These are phyloP conservation scores for Candida bentonensis DNA, from an alignment of 805 yeast species.

Conservation along the genomic window DNA sequence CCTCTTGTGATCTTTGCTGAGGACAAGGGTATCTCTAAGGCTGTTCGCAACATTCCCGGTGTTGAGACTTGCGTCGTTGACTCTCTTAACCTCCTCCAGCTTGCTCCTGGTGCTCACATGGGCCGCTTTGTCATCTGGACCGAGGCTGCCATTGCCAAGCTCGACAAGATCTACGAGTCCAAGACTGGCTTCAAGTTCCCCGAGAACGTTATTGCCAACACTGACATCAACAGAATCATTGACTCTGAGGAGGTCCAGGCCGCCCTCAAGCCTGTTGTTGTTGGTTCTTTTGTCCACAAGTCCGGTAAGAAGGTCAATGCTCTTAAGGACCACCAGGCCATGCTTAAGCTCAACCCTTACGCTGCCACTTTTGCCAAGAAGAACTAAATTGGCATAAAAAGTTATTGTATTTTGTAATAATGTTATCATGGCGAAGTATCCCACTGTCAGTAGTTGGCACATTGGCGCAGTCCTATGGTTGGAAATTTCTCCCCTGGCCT, in stretches of 20 bases:
- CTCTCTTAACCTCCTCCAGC: conserved; percentile 88
- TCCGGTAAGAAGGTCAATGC: conserved; percentile 98
- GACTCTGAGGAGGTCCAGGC: conserved; percentile 99
- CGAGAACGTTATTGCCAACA: conserved; percentile 82
- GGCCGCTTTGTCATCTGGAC: conserved; percentile 99
- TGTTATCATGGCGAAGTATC: too few relatives aligned
- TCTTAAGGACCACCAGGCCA: conserved; percentile 96
- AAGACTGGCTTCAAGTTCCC: conserved; percentile 90
- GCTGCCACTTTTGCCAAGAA: conserved; percentile 93
- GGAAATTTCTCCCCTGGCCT: too few relatives aligned
- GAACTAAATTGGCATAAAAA: too few relatives aligned
- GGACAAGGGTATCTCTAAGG: conserved; percentile 96
- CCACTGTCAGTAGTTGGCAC: too few relatives aligned
- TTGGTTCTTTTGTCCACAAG: conserved; percentile 82
- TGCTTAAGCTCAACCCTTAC: conserved; percentile 98
- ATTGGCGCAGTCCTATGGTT: too few relatives aligned
- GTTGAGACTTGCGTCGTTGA: conserved; percentile 92
- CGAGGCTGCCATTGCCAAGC: conserved; percentile 91
- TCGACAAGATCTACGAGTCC: conserved; percentile 84
- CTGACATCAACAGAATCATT: conserved; percentile 94
- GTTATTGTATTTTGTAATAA: too few relatives aligned
- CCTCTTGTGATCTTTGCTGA: conserved; percentile 96
- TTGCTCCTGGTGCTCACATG: conserved; percentile 99
- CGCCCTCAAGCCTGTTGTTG: conserved; percentile 90
- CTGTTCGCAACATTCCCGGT: conserved; percentile 99